Conservation (phyloP, 2,329 filamentous ascomycete genomes). For the Claviceps sp. region DNA sequence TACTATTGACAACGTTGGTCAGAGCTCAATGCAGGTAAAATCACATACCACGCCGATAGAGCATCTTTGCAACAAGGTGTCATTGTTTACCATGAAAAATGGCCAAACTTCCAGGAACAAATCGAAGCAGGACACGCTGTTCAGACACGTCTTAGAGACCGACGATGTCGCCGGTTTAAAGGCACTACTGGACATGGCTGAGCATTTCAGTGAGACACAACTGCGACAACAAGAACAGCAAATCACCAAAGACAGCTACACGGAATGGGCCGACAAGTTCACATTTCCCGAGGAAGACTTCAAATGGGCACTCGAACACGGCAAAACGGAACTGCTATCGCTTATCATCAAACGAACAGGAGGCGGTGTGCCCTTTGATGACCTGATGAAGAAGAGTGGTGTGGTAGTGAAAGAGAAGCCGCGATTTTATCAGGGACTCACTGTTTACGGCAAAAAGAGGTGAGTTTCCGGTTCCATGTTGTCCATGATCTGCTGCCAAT, state of each 20-base stretch:
- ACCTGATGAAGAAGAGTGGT: slow-evolving; percentile 52
- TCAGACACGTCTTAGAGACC: slow-evolving; percentile 33
- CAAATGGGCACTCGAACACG: slow-evolving; percentile 27
- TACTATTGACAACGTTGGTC: slow-evolving; percentile 64
- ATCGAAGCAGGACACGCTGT: slow-evolving; percentile 12
- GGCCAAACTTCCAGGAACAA: slow-evolving; percentile 10
- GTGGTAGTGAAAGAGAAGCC: slow-evolving; percentile 50
- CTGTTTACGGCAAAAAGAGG: slow-evolving; percentile 60
- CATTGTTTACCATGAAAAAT: slow-evolving; percentile 20
- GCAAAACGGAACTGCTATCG: slow-evolving; percentile 43
- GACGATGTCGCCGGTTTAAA: slow-evolving; percentile 42
- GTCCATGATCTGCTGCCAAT: background rate
- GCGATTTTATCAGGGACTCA: slow-evolving; percentile 62
- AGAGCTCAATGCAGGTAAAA: slow-evolving; percentile 55
- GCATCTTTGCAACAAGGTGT: slow-evolving; percentile 31
- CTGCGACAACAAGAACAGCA: slow-evolving; percentile 6
- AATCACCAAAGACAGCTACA: slow-evolving; percentile 18
- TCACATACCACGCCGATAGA: slow-evolving; percentile 42
- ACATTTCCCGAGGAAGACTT: slow-evolving; percentile 29
- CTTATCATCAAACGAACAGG: slow-evolving; percentile 54
- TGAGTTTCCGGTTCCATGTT: slow-evolving; percentile 9
- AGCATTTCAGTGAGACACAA: slow-evolving; percentile 28
- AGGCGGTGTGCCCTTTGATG: slow-evolving; percentile 54
- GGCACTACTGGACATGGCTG: slow-evolving; percentile 42
- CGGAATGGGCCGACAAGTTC: slow-evolving; percentile 19